phyloP scores from a whole-genome alignment of 106 monocot species.

The Xerophyta viscosa region DNA sequence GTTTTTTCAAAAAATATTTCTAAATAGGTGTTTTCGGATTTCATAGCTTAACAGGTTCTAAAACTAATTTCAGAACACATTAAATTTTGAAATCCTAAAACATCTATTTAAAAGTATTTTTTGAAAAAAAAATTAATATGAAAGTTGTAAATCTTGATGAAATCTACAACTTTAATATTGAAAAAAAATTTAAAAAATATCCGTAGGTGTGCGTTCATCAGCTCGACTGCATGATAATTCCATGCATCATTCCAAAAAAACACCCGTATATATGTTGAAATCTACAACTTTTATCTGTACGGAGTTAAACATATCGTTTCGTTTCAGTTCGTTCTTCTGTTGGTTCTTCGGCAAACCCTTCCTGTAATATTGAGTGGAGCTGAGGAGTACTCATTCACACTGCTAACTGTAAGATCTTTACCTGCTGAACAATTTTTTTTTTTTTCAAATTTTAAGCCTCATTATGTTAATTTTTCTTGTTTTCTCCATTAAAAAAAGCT shows the following conservation, averaged over 20 bases:
- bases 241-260: not conserved
- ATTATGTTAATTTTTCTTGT: not conserved
- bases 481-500: constrained; percentile 25
- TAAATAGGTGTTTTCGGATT: too few relatives aligned
- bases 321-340: constrained; percentile 65
- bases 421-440: not conserved
- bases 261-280: not conserved
- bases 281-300: not conserved
- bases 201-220: too few relatives aligned
- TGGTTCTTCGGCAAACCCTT: constrained; percentile 68
- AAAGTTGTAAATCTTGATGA: too few relatives aligned
- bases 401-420: constrained; percentile 45
- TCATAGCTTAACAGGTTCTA: too few relatives aligned
- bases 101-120: too few relatives aligned
- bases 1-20: too few relatives aligned
- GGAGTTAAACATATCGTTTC: not conserved
- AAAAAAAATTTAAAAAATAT: too few relatives aligned
- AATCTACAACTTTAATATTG: too few relatives aligned
- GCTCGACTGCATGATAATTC: too few relatives aligned
- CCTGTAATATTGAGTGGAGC: constrained; percentile 57
- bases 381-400: constrained; percentile 48
- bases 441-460: not conserved
- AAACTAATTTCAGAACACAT: too few relatives aligned
- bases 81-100: too few relatives aligned
- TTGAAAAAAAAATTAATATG: too few relatives aligned